These are phyloP conservation scores for Citrus medica DNA, from an alignment of 345 rosid species.

Conservation along the genomic window DNA sequence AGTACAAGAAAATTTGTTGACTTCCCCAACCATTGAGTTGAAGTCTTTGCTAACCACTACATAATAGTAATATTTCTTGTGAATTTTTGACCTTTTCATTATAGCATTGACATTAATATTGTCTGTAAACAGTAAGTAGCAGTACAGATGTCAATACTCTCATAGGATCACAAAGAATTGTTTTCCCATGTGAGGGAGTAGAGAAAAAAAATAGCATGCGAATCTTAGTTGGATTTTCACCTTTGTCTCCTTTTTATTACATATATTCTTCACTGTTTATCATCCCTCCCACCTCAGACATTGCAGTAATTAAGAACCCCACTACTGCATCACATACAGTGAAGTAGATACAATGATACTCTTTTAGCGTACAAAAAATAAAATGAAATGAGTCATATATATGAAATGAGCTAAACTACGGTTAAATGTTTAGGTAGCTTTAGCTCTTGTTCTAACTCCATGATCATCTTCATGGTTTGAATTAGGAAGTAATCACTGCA, in stretches of 20 bases:
- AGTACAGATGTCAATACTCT: constrained; percentile 23
- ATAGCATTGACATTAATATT: constrained; percentile 2
- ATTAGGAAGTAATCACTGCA: not conserved
- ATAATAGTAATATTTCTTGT: not conserved
- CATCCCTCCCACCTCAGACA: not conserved
- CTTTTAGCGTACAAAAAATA: too few species aligned
- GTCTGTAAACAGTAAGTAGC: constrained; percentile 17
- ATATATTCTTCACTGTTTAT: not conserved
- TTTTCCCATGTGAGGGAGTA: constrained; percentile 38
- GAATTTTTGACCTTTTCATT: not conserved
- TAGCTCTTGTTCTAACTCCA: not conserved
- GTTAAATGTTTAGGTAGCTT: not conserved
- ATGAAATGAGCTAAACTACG: not conserved
- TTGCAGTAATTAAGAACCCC: not conserved
- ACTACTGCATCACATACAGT: constrained; percentile 16
- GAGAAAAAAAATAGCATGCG: constrained; percentile 27
- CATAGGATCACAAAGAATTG: constrained; percentile 19
- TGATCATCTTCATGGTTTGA: not conserved
- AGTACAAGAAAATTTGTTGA: constrained; percentile 10
- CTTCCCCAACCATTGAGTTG: not conserved
- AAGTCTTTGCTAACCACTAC: not conserved
- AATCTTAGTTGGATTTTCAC: constrained; percentile 14
- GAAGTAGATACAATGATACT: not conserved
- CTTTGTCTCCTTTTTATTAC: not conserved
- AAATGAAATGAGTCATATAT: not conserved